A percentile compares a stretch with the other conserved stretches of the same genome.
Evolutionary conservation across 345 rosid genomes (phyloP).

Genomic region (Salix caprea): DNA sequence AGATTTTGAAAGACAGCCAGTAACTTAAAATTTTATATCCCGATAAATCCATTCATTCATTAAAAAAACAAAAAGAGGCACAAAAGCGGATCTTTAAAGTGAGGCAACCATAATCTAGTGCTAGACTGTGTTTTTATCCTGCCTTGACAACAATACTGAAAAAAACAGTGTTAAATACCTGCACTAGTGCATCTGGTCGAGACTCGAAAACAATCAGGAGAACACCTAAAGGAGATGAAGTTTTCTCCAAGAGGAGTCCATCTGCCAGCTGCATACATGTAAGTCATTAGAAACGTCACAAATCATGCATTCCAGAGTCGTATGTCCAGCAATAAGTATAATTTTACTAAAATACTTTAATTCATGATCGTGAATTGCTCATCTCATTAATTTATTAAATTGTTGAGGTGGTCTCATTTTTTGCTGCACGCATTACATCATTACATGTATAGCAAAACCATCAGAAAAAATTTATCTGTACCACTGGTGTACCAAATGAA

Average conservation of each 20-base stretch:
- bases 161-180: constrained; percentile 42
- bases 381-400: not conserved
- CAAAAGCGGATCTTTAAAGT: no score
- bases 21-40: no score
- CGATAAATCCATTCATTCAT: no score
- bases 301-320: not conserved
- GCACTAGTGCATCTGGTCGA: constrained; percentile 95
- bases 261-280: constrained; percentile 67
- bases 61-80: no score
- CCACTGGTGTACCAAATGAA: not conserved
- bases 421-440: not conserved
- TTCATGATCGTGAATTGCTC: not conserved
- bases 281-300: constrained; percentile 17
- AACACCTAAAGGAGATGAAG: constrained; percentile 93
- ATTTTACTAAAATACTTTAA: not conserved
- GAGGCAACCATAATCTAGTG: no score
- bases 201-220: constrained; percentile 94
- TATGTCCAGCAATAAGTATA: not conserved
- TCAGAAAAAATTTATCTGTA: not conserved
- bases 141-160: not conserved
- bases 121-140: no score
- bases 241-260: constrained; percentile 91
- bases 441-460: not conserved
- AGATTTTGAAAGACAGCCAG: no score
- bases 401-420: not conserved